Evolutionary conservation across 1,139 yeast species (phyloP).

Genomic region (Candida glucosophila): DNA sequence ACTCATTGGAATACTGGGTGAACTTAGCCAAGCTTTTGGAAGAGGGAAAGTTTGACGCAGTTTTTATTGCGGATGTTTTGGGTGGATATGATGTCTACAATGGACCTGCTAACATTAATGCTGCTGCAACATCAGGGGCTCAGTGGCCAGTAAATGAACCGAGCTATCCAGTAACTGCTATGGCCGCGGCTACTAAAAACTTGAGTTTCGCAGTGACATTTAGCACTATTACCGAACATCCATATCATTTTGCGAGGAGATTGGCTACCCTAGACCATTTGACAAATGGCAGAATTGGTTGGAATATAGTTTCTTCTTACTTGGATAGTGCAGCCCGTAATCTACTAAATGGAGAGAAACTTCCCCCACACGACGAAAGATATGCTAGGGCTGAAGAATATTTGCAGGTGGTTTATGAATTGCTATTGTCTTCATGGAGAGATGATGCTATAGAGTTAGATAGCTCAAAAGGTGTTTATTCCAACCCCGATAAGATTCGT

Average conservation of each 20-base stretch:
- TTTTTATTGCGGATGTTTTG: conserved; percentile 40
- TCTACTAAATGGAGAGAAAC: conserved; percentile 21
- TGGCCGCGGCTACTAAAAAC: conserved; percentile 34
- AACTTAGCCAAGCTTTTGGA: conserved; percentile 36
- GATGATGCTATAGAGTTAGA: conserved; percentile 35
- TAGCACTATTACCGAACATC: conserved; percentile 36
- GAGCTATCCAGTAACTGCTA: conserved; percentile 29
- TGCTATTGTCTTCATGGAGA: conserved; percentile 36
- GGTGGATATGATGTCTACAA: conserved; percentile 33
- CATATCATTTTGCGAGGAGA: conserved; percentile 36
- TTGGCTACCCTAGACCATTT: conserved; percentile 35
- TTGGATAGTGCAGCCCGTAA: conserved; percentile 34
- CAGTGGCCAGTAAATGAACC: conserved; percentile 38
- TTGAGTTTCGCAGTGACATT: conserved; percentile 34
- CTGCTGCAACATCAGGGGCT: conserved; percentile 32
- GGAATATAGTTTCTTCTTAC: conserved; percentile 36
- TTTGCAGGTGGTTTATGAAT: conserved; percentile 29
- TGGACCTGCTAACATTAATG: conserved; percentile 26
- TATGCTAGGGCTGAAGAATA: conserved; percentile 36
- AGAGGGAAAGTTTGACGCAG: conserved; percentile 34
- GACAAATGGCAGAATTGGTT: conserved; percentile 37
- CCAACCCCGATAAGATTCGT: conserved; percentile 10
- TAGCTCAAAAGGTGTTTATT: conserved; percentile 21
- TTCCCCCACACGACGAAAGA: conserved; percentile 33
- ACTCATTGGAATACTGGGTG: conserved; percentile 37